Evolutionary conservation across 2,329 filamentous ascomycete genomes (phyloP), one percentile per base, ranked within the genome.

Genomic region (Colletotrichum acutatum): DNA sequence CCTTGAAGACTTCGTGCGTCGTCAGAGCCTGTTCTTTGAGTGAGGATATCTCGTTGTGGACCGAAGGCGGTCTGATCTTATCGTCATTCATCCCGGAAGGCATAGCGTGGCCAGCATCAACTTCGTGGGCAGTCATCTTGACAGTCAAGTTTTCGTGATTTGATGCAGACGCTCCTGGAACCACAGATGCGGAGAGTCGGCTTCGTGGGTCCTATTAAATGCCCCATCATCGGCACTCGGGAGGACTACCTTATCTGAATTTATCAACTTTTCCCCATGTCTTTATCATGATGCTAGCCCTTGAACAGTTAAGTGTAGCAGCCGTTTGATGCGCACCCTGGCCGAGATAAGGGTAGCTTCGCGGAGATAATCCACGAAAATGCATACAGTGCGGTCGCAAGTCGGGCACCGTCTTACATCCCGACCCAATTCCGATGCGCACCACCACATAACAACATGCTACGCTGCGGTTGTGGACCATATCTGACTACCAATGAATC

Each of bases 1-100:
- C 63, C 46, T 74, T 70, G 69, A 80, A 80, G 52, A 80, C 78
- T n/a, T 79, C 78, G 54, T 49, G 42, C 8, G 42, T 49, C 19
- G 42, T 22, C 42, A 49, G 22, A 19, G 42, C 42, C 19, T 49
- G 42, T 49, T 22, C 42, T 7, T 49, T 49, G 42, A 49, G 42
- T 9, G 42, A 49, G 19, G 42, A 49, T 11, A 49, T 5, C 19
- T 49, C 42, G 19, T 49, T 49, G 42, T 49, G 42, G 3, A 49
- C 42, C 19, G 42, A 49, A n/a, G 42, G 42, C 42, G 42, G 42
- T 8, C 42, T 49, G 8, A 49, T 49, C 9, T 49, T 49, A n/a
- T 49, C 42, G 42, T 49, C 42, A 8, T n/a, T 49, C 42, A 22
- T 3, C 8, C 19, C 8, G 42, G 42, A 49, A 49, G 42, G 42